Conservation (phyloP, 192 early-diverging fungal species). For the Chytriomyces confervae region DNA sequence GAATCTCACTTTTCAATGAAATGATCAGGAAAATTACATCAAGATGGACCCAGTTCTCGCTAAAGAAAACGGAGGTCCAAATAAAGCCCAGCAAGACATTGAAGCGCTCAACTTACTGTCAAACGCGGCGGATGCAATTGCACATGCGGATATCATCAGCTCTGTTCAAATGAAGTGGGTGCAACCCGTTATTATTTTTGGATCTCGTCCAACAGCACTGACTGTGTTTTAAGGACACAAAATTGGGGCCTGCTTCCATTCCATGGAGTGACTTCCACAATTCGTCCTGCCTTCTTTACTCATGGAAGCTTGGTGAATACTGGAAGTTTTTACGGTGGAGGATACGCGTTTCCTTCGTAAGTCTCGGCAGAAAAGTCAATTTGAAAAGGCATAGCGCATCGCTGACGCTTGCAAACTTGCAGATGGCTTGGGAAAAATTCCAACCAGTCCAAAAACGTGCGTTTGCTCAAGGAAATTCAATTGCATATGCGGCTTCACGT, state of each 20-base stretch:
- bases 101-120: slow-evolving; percentile 69
- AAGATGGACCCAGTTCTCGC: slow-evolving; percentile 65
- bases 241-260: slow-evolving; percentile 92
- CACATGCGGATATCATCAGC: slow-evolving; percentile 82
- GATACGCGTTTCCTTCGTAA: slow-evolving; percentile 35
- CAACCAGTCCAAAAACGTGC: slow-evolving; percentile 70
- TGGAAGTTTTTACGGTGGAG: background rate
- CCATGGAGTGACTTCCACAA: slow-evolving; percentile 83
- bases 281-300: slow-evolving; percentile 81
- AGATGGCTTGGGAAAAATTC: slow-evolving; percentile 94
- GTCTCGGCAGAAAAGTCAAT: background rate
- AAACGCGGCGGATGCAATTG: slow-evolving; percentile 86
- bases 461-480: slow-evolving; percentile 85
- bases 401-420: background rate
- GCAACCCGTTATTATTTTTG: background rate
- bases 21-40: slow-evolving; percentile 82
- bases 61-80: slow-evolving; percentile 35
- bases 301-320: slow-evolving; percentile 59
- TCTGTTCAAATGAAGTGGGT: slow-evolving; percentile 54
- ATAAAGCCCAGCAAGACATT: slow-evolving; percentile 26
- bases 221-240: slow-evolving; percentile 61
- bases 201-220: slow-evolving; percentile 7
- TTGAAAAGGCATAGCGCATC: background rate
- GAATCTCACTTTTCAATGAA: slow-evolving; percentile 5
- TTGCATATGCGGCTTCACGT: slow-evolving; percentile 81